Conservation (phyloP, 176 grass and related monocot species). For the Musa itinerans region DNA sequence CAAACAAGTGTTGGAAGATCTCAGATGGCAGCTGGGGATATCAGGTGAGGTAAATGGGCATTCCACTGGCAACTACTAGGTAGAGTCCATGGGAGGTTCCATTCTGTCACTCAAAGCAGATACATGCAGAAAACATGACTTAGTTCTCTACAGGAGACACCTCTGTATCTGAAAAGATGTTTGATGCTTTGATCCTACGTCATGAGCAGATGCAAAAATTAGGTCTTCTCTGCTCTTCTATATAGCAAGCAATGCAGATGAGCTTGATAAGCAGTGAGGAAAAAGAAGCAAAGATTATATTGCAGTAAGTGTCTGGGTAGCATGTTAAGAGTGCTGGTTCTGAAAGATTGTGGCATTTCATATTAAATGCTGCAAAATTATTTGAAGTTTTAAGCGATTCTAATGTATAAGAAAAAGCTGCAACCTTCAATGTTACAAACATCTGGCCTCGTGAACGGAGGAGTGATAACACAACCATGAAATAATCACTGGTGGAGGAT, state of each 20-base stretch:
- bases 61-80: neutral
- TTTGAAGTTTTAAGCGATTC: no score
- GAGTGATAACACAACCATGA: no score
- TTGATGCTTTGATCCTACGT: neutral
- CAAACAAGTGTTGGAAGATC: constrained; percentile 9
- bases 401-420: no score
- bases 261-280: neutral
- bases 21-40: neutral
- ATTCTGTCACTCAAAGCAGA: neutral
- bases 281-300: neutral
- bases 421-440: no score
- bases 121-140: neutral
- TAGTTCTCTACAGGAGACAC: neutral
- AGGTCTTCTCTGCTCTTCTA: no score
- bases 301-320: no score
- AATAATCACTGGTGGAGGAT: no score
- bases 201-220: neutral
- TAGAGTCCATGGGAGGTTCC: neutral
- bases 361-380: no score
- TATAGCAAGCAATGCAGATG: no score
- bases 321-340: no score
- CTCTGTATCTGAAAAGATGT: neutral
- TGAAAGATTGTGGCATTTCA: no score
- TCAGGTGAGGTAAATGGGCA: neutral
- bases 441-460: no score